Percentiles rank a stretch among this genome's conserved stretches.
These are phyloP conservation scores for Ganoderma sinense DNA, from an alignment of 1,284 basidiomycete genomes.

Conservation along the genomic window DNA sequence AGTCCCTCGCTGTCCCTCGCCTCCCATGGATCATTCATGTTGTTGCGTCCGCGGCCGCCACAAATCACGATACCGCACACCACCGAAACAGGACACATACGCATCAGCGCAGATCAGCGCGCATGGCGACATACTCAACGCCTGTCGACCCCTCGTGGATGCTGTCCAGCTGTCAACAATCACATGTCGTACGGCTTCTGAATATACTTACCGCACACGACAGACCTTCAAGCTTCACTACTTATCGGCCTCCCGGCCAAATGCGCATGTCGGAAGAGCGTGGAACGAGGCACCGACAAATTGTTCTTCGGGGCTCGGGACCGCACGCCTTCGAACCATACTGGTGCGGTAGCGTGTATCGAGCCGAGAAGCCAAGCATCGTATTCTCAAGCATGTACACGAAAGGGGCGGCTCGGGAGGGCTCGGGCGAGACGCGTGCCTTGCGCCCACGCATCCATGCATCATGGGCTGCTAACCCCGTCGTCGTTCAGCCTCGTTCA, in stretches of 20 bases:
- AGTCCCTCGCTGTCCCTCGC: no score
- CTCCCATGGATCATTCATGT: no score
- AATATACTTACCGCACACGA: neutral
- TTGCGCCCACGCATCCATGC: neutral
- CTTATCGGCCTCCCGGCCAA: neutral
- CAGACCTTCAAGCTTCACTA: no score
- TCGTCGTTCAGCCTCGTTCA: neutral
- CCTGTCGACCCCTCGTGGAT: neutral
- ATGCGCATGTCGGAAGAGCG: neutral
- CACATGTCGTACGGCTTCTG: neutral
- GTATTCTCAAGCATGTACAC: neutral
- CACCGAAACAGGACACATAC: neutral
- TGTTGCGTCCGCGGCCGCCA: neutral
- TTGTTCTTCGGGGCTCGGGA: neutral
- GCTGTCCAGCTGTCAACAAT: neutral
- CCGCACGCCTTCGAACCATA: neutral
- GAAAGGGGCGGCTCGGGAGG: neutral
- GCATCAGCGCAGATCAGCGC: neutral
- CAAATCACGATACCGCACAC: neutral
- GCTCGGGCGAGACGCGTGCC: neutral
- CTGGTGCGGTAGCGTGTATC: neutral
- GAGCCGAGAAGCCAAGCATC: neutral
- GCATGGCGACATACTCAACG: constrained; percentile 2
- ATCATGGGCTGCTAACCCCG: neutral
- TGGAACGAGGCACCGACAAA: neutral